Base-by-base conservation (phyloP, 164 flowering plant species). In the Annona cherimola region DNA sequence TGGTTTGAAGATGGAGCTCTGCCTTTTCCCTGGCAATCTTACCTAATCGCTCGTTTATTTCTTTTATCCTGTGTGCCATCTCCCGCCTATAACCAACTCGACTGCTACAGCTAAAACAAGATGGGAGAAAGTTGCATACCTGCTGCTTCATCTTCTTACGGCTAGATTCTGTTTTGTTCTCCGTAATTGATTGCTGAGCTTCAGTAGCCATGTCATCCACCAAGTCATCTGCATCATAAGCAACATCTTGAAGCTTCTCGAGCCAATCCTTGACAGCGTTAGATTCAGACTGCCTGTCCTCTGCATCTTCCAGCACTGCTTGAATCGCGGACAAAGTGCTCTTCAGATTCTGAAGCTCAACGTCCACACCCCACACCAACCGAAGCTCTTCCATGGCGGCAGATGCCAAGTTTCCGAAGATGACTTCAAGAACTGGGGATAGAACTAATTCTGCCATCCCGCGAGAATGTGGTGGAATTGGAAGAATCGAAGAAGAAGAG, bases 221-320 rank as follows among this genome's bases (percentile, higher is more conserved):
- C 14, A 60, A 16, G 2, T 70, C 72, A 18, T 60, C 55, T 2
- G 57, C 66, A 60, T 70, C 72, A 43, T 70, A 70, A 18, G 66
- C 65, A 60, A 61, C 66, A 41, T 61, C 66, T 60, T 61, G 43
- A 9, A 70, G 72, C 72, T 60, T 70, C 12, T 4, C 11, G 35
- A 70, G 65, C 66, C 72, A 70, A 70, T 70, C 50, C 11, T 42
- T 70, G 14, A 70, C 39, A 3, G 20, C 14, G 7, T 43, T 44
- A 1, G 45, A 41, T 3, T 42, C n/a, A 9, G 1, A 9, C 20
- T 70, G 66, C 11, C 42, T 70, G 39, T 70, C 66, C 50, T 70
- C 72, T 2, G 72, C 72, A 61, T 70, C 72, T 61, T 26, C 46
- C 8, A 70, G 65, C 1, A 70, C 72, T 39, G 39, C 64, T n/a